A percentile compares a stretch with the other conserved stretches of the same genome.
Conservation (phyloP, 2,329 filamentous ascomycete species). For the Exophiala sp. region DNA sequence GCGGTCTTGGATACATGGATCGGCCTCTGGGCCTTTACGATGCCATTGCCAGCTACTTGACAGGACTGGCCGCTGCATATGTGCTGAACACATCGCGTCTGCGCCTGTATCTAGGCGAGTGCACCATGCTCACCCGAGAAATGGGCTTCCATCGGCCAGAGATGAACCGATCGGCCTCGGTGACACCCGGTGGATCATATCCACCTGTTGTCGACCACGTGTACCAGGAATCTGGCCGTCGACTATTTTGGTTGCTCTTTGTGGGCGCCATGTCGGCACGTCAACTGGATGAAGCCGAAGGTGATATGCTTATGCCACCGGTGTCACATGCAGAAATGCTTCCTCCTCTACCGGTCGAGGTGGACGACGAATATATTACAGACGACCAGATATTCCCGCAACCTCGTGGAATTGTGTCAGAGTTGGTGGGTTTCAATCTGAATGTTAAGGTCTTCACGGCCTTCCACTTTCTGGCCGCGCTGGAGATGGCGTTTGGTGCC, state of each 20-base stretch:
- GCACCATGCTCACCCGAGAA: constrained; percentile 40
- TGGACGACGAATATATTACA: constrained; percentile 79
- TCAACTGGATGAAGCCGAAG: constrained; percentile 69
- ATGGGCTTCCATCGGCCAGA: constrained; percentile 36
- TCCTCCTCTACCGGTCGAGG: constrained; percentile 73
- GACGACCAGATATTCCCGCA: constrained; percentile 67
- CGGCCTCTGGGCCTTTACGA: constrained; percentile 43
- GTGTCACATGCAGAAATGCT: constrained; percentile 72
- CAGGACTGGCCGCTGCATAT: constrained; percentile 41
- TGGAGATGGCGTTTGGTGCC: constrained; percentile 78
- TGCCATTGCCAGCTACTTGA: constrained; percentile 44
- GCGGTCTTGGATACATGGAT: constrained; percentile 44
- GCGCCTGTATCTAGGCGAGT: constrained; percentile 44
- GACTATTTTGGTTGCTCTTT: constrained; percentile 79
- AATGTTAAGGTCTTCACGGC: constrained; percentile 75
- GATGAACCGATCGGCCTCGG: constrained; percentile 20
- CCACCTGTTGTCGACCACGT: constrained; percentile 33
- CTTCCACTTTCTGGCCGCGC: constrained; percentile 73
- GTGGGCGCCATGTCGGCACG: constrained; percentile 73
- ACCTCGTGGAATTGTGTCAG: constrained; percentile 63
- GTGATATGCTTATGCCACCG: constrained; percentile 71
- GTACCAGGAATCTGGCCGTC: constrained; percentile 49
- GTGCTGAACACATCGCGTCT: constrained; percentile 38
- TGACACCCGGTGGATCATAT: constrained; percentile 28
- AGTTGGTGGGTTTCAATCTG: constrained; percentile 75